Evolutionary conservation across 2,329 filamentous ascomycete species (phyloP).

Genomic region (Neoarthrinium moseri): DNA sequence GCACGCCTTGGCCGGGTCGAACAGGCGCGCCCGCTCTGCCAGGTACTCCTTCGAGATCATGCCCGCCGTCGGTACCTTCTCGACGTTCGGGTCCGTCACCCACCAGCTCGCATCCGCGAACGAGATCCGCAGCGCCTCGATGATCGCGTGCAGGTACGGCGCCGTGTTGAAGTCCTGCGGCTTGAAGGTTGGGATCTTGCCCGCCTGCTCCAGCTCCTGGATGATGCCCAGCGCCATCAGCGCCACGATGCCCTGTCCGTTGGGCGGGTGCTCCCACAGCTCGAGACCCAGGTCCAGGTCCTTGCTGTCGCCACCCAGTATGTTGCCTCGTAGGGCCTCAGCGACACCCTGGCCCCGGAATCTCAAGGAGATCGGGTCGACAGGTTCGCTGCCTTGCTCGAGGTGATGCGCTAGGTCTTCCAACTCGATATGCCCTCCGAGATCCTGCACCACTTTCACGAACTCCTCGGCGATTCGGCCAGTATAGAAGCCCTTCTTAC

Average conservation of each 20-base stretch:
- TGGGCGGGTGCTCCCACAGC: constrained; percentile 95
- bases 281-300: constrained; percentile 60
- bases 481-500: constrained; percentile 88
- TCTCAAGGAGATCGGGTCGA: constrained; percentile 79
- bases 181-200: constrained; percentile 70
- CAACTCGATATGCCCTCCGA: constrained; percentile 75
- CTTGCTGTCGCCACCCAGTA: constrained; percentile 36
- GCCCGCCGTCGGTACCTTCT: constrained; percentile 65
- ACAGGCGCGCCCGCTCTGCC: constrained; percentile 62
- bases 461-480: constrained; percentile 80
- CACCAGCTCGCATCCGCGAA: constrained; percentile 92
- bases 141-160: constrained; percentile 78
- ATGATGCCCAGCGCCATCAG: constrained; percentile 92
- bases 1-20: constrained; percentile 60
- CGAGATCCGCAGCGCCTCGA: constrained; percentile 84
- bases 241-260: constrained; percentile 93
- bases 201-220: constrained; percentile 75
- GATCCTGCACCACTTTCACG: constrained; percentile 71
- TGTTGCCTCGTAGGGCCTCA: constrained; percentile 19
- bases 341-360: constrained; percentile 63
- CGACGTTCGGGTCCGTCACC: constrained; percentile 77
- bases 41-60: constrained; percentile 76
- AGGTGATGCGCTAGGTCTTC: constrained; percentile 80
- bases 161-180: constrained; percentile 77
- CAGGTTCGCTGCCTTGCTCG: constrained; percentile 66